Evolutionary conservation across 2,329 filamentous ascomycete genomes (phyloP), one percentile per base, ranked within the genome.

Genomic region (Moelleriella libera): DNA sequence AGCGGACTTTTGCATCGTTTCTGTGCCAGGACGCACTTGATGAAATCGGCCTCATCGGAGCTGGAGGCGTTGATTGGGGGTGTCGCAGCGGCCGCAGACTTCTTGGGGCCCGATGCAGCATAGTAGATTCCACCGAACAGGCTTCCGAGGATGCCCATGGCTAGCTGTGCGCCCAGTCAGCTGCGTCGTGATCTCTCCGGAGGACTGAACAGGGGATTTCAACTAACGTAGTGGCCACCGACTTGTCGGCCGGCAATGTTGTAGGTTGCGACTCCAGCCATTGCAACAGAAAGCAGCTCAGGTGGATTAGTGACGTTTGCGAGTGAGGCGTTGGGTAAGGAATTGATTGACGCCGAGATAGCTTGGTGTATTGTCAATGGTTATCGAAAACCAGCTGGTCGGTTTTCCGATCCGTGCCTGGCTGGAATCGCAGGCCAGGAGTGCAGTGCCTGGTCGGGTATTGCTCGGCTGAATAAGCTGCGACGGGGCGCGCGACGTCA

Each of bases 11-110:
- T 40, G 43, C n/a, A 29, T 8, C 28, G 14, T n/a, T 21, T 7
- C 28, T n/a, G 43, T 45, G 55, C 59, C 59, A 58, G 57, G 54
- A 61, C 72, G 68, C 64, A 80, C 76, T 79, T 77, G 70, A 80
- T 78, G 65, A 80, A 80, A 61, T 79, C 74, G 63, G 72, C 75
- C 68, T 80, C 76, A 60, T 79, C 76, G 57, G 75, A 69, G 66
- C 70, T 77, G 46, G 74, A 71, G 50, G 76, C 76, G 63, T 80
- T 79, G 69, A 80, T 76, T 45, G 76, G 76, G 52, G 76, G 76
- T 45, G 71, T 62, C 50, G 70, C 67, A 44, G 60, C 57, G 52
- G 71, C 68, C 42, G 67, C 58, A 50, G 68, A 63, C 53, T 65
- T 65, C 54, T 68, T 69, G 60, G 68, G 62, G 51, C 75, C 70